A percentile compares a stretch with the other conserved stretches of the same genome.
Conservation (phyloP, 768 basidiomycete genomes). For the Russula virescens region DNA sequence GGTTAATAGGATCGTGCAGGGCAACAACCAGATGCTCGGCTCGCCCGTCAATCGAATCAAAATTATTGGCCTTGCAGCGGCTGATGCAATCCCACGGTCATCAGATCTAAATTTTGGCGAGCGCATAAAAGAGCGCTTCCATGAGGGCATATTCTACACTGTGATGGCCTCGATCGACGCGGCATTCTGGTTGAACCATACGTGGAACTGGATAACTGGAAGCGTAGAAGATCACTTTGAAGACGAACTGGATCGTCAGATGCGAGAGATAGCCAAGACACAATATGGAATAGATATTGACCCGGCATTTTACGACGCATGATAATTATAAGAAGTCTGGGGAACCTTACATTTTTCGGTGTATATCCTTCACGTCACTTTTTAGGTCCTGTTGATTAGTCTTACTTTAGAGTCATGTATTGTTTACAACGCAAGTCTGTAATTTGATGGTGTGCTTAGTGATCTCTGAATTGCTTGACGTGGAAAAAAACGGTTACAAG, state of each 20-base stretch:
- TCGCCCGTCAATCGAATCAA: conserved; percentile 89
- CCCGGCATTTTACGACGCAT: conserved; percentile 12
- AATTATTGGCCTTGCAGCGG: conserved; percentile 81
- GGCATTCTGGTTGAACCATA: conserved; percentile 49
- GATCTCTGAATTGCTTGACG: neutral
- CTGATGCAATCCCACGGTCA: conserved; percentile 51
- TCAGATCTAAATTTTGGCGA: conserved; percentile 37
- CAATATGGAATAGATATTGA: conserved; percentile 19
- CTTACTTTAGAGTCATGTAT: too few species aligned
- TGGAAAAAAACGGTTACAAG: neutral
- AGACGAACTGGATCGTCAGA: conserved; percentile 19
- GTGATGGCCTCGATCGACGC: conserved; percentile 67
- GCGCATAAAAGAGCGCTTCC: conserved; percentile 48
- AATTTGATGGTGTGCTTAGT: neutral
- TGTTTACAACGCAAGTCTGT: too few species aligned
- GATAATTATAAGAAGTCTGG: neutral
- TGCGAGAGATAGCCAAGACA: conserved; percentile 13
- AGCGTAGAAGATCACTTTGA: neutral
- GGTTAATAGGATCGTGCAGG: conserved; percentile 38
- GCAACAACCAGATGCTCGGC: conserved; percentile 76
- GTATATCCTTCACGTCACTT: too few species aligned
- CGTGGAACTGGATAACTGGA: conserved; percentile 16
- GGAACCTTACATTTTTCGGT: too few species aligned
- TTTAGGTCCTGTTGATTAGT: too few species aligned
- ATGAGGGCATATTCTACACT: conserved; percentile 55